Percentiles rank a stretch among this genome's conserved stretches.
These are phyloP conservation scores for Candida albicans DNA, from an alignment of 1,139 yeast species.

Conservation along the genomic window DNA sequence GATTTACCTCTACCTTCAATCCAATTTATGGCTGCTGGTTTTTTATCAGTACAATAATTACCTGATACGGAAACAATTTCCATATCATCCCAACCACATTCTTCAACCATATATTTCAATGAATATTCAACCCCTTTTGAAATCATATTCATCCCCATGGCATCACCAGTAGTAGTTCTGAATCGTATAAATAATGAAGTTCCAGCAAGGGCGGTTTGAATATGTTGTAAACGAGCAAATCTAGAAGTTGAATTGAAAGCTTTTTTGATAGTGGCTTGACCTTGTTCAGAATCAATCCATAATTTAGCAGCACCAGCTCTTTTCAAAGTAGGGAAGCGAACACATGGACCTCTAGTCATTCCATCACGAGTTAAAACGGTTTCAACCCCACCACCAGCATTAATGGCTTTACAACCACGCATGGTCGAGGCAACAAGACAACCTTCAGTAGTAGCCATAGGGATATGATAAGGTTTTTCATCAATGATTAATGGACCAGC, in stretches of 20 bases:
- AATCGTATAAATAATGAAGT: constrained; percentile 83
- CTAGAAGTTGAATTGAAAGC: constrained; percentile 97
- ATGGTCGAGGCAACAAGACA: constrained; percentile 96
- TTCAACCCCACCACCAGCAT: constrained; percentile 93
- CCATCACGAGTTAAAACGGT: constrained; percentile 95
- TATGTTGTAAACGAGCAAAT: constrained; percentile 89
- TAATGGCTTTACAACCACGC: constrained; percentile 99
- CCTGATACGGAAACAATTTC: constrained; percentile 90
- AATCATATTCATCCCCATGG: constrained; percentile 99
- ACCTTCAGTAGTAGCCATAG: constrained; percentile 99
- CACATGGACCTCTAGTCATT: constrained; percentile 99
- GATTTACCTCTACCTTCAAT: constrained; percentile 98
- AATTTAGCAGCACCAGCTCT: constrained; percentile 95
- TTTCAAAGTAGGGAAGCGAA: constrained; percentile 72
- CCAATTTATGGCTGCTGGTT: constrained; percentile 98
- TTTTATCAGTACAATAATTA: constrained; percentile 95
- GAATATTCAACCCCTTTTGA: constrained; percentile 96
- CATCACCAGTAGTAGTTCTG: constrained; percentile 98
- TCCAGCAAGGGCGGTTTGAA: constrained; percentile 96
- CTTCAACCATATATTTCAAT: constrained; percentile 79
- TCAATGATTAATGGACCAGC: constrained; percentile 96
- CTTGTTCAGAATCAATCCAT: constrained; percentile 96
- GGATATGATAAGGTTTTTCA: constrained; percentile 82
- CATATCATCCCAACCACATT: constrained; percentile 94
- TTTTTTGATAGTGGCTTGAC: constrained; percentile 75